A percentile compares a stretch with the other conserved stretches of the same genome.
These are phyloP conservation scores for Vaccinium darrowii DNA, from an alignment of 148 eudicot genomes.

Conservation along the genomic window DNA sequence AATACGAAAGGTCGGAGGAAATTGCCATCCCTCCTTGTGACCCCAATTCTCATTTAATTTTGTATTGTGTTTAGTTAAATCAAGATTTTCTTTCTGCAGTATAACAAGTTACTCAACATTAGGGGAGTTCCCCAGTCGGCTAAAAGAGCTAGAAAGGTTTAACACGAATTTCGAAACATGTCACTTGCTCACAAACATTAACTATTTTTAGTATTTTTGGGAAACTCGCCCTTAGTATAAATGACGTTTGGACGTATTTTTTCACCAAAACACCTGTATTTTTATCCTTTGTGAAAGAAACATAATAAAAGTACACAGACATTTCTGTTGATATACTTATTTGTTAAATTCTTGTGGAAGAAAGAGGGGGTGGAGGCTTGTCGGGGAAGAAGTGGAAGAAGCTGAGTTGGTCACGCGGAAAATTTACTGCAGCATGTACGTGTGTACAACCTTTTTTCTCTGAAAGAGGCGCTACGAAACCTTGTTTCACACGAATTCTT, in stretches of 20 bases:
- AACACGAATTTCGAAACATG: too few species aligned
- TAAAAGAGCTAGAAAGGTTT: too few species aligned
- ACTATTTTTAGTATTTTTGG: too few species aligned
- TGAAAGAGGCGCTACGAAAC: background rate
- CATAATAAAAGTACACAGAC: background rate
- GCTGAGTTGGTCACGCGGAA: slow-evolving; percentile 12
- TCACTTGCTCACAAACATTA: too few species aligned
- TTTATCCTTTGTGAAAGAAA: background rate
- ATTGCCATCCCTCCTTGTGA: background rate
- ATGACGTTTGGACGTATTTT: background rate
- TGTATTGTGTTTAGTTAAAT: background rate
- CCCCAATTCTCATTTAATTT: background rate
- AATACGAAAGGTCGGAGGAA: too few species aligned
- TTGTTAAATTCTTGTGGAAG: background rate
- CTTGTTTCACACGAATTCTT: slow-evolving; percentile 4
- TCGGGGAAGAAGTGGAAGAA: slow-evolving; percentile 3
- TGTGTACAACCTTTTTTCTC: background rate
- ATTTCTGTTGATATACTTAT: background rate
- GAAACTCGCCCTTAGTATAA: background rate
- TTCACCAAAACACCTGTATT: background rate
- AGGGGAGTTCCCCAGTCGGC: background rate
- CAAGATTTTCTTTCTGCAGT: background rate
- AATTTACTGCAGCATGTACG: background rate
- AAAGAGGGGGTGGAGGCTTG: slow-evolving; percentile 2
- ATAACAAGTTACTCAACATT: background rate